phyloP scores from a whole-genome alignment of 148 eudicot species.

The Chenopodium berlandieri region DNA sequence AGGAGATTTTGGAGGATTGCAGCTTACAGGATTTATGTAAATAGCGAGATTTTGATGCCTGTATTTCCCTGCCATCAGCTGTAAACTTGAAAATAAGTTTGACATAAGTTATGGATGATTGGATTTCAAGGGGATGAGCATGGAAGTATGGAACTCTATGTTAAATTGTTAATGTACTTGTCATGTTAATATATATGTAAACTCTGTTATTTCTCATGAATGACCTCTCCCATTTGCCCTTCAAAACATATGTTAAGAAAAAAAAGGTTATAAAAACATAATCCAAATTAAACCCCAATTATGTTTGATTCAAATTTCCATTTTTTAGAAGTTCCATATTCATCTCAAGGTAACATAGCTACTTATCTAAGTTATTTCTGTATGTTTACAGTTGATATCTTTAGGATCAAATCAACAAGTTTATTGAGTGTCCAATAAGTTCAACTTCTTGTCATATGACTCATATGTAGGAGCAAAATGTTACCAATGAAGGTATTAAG shows the following conservation, averaged over 20 bases:
- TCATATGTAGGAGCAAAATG: too few species aligned
- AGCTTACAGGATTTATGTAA: constrained; percentile 6
- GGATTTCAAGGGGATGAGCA: not conserved
- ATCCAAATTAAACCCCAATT: too few species aligned
- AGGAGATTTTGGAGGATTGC: constrained; percentile 5
- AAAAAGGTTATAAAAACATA: too few species aligned
- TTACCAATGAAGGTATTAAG: too few species aligned
- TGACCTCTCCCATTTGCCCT: not conserved
- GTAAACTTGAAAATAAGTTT: not conserved
- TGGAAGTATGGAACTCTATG: too few species aligned
- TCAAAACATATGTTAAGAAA: not conserved
- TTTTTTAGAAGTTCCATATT: too few species aligned
- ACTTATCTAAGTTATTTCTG: too few species aligned
- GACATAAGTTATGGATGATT: not conserved
- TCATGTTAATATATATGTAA: not conserved
- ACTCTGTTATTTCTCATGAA: not conserved
- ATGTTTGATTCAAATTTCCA: too few species aligned
- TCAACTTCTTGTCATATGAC: too few species aligned
- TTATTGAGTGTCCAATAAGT: too few species aligned
- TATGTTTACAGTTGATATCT: not conserved
- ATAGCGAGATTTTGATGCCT: constrained; percentile 7
- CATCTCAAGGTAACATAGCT: too few species aligned
- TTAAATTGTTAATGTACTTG: too few species aligned
- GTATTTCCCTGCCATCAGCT: not conserved
- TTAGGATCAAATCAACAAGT: not conserved